These are phyloP conservation scores for Corymbia citriodora DNA, from an alignment of 441 rosid species.

Conservation along the genomic window DNA sequence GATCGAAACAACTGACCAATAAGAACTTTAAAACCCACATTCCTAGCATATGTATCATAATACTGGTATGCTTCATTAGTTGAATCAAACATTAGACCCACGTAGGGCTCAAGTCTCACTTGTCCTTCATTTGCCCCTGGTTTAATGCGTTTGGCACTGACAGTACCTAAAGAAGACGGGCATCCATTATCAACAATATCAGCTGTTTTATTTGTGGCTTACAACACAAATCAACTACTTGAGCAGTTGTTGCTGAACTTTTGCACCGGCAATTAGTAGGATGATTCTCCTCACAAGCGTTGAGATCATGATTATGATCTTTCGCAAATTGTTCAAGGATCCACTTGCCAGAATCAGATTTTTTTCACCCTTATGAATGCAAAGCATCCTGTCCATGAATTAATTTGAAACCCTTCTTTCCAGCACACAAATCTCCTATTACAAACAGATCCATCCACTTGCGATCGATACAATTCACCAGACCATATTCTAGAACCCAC, in stretches of 20 bases:
- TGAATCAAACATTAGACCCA: too few species aligned
- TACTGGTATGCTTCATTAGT: too few species aligned
- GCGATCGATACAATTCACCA: constrained; percentile 76
- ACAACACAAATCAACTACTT: too few species aligned
- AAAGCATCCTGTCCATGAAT: constrained; percentile 77
- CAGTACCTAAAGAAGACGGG: too few species aligned
- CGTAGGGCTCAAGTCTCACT: too few species aligned
- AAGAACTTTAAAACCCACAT: too few species aligned
- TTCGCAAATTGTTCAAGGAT: constrained; percentile 71
- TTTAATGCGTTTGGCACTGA: too few species aligned
- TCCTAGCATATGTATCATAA: too few species aligned
- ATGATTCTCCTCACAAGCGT: constrained; percentile 28
- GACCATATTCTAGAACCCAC: constrained; percentile 63
- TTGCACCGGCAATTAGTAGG: constrained; percentile 19
- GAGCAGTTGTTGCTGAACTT: constrained; percentile 21
- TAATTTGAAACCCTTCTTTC: constrained; percentile 79
- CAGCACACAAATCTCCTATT: constrained; percentile 78
- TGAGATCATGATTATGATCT: constrained; percentile 84
- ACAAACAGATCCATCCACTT: constrained; percentile 75
- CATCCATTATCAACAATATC: too few species aligned
- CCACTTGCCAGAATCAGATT: constrained; percentile 79
- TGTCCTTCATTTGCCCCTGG: too few species aligned
- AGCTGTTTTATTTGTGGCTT: too few species aligned
- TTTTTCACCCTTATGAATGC: constrained; percentile 67
- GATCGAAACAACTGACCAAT: too few species aligned